These are phyloP conservation scores for Auricularia sp. DNA, from an alignment of 768 basidiomycete genomes.

Conservation along the genomic window DNA sequence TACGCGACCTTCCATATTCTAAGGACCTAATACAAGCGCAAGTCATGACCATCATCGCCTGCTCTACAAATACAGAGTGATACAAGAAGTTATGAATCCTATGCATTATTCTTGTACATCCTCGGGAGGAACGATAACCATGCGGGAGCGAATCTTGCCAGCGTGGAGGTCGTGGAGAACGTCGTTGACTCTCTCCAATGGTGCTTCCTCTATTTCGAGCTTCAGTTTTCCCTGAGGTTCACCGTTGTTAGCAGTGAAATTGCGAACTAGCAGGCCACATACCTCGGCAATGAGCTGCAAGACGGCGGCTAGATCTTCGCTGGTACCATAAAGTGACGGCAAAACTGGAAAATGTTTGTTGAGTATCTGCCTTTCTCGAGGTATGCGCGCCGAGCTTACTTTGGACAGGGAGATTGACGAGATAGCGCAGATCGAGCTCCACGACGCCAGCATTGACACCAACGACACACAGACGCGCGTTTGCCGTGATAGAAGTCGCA, in stretches of 20 bases:
- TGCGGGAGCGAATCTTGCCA: background rate
- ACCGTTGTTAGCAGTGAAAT: background rate
- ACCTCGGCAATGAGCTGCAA: background rate
- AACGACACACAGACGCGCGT: background rate
- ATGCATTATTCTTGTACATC: background rate
- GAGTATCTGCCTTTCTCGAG: background rate
- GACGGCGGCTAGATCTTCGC: background rate
- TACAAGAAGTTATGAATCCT: too few species aligned
- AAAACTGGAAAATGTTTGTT: background rate
- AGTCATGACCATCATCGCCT: too few species aligned
- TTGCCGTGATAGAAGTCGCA: background rate
- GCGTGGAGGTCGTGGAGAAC: background rate
- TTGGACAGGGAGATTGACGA: background rate
- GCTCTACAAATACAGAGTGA: too few species aligned
- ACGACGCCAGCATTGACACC: background rate
- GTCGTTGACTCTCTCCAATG: background rate
- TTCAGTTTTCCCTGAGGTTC: background rate
- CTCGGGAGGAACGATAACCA: background rate
- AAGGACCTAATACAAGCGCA: too few species aligned
- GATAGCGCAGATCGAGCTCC: background rate
- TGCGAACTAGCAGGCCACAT: background rate
- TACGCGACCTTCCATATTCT: too few species aligned
- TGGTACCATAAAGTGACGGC: background rate
- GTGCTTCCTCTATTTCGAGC: background rate
- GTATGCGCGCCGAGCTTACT: background rate